These are phyloP conservation scores for Dioscorea zingiberensis DNA, from an alignment of 106 monocot genomes.

Conservation along the genomic window DNA sequence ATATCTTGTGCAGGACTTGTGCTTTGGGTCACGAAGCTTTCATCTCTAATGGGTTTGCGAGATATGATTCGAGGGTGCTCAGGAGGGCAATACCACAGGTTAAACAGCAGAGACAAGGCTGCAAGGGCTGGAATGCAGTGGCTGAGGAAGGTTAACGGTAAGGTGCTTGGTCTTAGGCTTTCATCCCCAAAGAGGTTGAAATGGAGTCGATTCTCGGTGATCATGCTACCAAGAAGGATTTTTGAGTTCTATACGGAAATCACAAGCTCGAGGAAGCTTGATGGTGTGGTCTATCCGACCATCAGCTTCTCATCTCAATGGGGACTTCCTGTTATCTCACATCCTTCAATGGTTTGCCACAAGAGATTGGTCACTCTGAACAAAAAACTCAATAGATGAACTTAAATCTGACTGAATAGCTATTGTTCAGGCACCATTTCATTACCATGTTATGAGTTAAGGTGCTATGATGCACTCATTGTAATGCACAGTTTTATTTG, in stretches of 20 bases:
- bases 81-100: not conserved
- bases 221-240: conserved; percentile 4
- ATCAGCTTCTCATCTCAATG: conserved; percentile 11
- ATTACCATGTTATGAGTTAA: too few species aligned
- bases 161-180: not conserved
- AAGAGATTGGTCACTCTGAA: not conserved
- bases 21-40: not conserved
- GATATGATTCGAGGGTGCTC: not conserved
- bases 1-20: not conserved
- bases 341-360: not conserved
- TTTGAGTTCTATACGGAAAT: not conserved
- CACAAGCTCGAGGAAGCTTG: not conserved
- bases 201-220: not conserved
- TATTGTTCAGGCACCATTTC: too few species aligned
- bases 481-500: too few species aligned
- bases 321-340: conserved; percentile 9
- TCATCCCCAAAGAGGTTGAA: conserved; percentile 12
- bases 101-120: not conserved
- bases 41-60: conserved; percentile 2
- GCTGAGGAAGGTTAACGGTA: not conserved
- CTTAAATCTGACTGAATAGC: too few species aligned
- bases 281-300: not conserved
- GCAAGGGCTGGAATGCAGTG: not conserved
- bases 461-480: too few species aligned
- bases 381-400: too few species aligned